Evolutionary conservation across 495 filamentous ascomycete species (phyloP), one percentile per base, ranked within the genome.

Genomic region (Tuber melanosporum): DNA sequence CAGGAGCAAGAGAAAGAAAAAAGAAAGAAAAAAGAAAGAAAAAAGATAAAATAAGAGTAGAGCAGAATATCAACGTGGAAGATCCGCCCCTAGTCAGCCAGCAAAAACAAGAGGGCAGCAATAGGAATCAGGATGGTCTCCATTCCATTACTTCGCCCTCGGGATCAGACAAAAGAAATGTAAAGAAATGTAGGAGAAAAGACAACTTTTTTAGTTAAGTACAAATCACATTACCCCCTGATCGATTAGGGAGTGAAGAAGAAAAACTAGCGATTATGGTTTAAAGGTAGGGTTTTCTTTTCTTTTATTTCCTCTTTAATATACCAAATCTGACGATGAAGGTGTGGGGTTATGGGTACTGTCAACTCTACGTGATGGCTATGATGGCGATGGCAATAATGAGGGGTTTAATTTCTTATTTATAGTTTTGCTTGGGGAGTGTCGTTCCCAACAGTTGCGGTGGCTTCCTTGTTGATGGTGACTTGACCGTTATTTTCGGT

Each of bases 391-490:
- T 26, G 14, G 14, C 5, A 14, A 66, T 7, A 10, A 66, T 66
- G 57, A n/a, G 26, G 57, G 57, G 57, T 4, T 66, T 32, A 22
- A 42, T 32, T 69, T 74, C 41, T 41, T 41, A 32, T 69, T 78
- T 81, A 92, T 74, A 91, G 85, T 79, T 91, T 92, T 32, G 91
- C 82, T 82, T 92, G 91, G 36, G 85, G 74, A 20, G 87, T 85
- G 6, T 71, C 73, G 2, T 70, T 74, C 42, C 85, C 85, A 7
- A 78, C 84, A 6, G 88, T 82, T 46, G 92, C 93, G 74, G 90
- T 96, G 4, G 95, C 95, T 82, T 98, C 95, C 80, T 90, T 85
- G 85, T 98, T 98, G 47, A 95, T 84, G 7, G 91, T 87, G 6
- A 99, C 90, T 74, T 91, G 90, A 36, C 94, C 93, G 10, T 85